A percentile compares a stretch with the other conserved stretches of the same genome.
These are phyloP conservation scores for Bisporella sp. DNA, from an alignment of 2,329 filamentous ascomycete species.

Conservation along the genomic window DNA sequence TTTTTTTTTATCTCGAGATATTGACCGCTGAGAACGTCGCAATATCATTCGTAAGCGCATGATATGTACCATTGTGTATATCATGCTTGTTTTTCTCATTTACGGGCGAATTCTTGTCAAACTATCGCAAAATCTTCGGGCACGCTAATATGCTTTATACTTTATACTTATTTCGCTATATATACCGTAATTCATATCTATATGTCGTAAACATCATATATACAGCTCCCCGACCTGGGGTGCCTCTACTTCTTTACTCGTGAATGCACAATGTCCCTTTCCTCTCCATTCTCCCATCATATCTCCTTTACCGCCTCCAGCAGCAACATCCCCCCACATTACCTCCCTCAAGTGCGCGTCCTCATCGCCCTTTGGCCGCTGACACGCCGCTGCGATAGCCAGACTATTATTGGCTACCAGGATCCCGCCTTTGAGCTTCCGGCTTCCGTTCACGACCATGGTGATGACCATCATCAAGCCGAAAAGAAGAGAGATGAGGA, in stretches of 20 bases:
- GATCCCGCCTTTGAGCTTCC: not conserved
- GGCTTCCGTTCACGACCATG: constrained; percentile 3
- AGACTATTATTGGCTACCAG: not conserved
- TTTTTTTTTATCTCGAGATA: too few species aligned
- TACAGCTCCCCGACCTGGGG: not conserved
- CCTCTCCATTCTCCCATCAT: not conserved
- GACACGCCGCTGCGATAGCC: not conserved
- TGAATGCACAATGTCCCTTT: not conserved
- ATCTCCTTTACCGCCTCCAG: not conserved
- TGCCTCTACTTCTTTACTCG: not conserved
- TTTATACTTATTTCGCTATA: too few species aligned
- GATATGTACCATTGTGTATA: too few species aligned
- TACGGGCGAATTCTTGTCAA: too few species aligned
- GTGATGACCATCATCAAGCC: constrained; percentile 9
- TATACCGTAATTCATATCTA: too few species aligned
- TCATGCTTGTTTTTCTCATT: too few species aligned
- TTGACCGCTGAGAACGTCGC: too few species aligned
- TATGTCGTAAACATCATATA: not conserved
- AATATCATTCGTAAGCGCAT: too few species aligned
- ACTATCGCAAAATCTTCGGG: too few species aligned
- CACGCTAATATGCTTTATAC: too few species aligned
- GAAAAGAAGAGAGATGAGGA: constrained; percentile 12
- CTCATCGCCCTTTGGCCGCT: not conserved
- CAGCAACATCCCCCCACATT: not conserved
- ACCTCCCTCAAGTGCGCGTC: not conserved